Evolutionary conservation across 148 eudicot species (phyloP), one percentile per base, ranked within the genome.

Genomic region (Fagopyrum homotropicum): DNA sequence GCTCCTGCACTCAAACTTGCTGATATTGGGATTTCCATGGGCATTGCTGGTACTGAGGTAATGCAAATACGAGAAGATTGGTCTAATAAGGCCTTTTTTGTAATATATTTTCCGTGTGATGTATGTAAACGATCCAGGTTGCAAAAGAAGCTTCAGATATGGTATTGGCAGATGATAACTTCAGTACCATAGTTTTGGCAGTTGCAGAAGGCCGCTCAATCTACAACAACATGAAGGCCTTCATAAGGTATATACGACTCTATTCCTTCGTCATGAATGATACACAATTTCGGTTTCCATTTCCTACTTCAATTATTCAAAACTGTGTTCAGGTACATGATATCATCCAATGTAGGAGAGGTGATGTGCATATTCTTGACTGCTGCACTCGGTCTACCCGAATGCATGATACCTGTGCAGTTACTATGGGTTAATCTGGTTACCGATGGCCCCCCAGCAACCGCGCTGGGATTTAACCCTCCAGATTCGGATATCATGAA

Each of bases 141-240:
- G 98, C 98, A 75, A 93, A 93, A 83, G 98, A 90, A 86, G 96
- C 98, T 59, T 86, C 98, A 5, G 98, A 93, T 80, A 90, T 93
- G 98, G 89, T 93, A 75, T 80, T 93, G 79, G 96, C 96, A 0
- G 96, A 93, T 74, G 98, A 93, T 74, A 93, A 93, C 83, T 93
- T 93, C 82, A 90, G 93, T 52, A 89, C 93, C 52, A 90, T 93
- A 52, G 93, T 93, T 69, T 87, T 90, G 2, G 98, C 96, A 63
- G 84, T 93, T 22, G 91, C 88, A 15, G 98, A 93, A 78, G 98
- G 98, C 43, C 88, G 98, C 50, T 90, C 93, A 14, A 93, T 90
- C 64, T 90, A 90, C 72, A 86, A 93, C 73, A 93, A 93, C 80
- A 93, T 93, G 98, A 93, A 90, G 83, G 98, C 93, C 73, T 93